Conservation (phyloP, 441 rosid genomes). For the Raphanus hybrid region DNA sequence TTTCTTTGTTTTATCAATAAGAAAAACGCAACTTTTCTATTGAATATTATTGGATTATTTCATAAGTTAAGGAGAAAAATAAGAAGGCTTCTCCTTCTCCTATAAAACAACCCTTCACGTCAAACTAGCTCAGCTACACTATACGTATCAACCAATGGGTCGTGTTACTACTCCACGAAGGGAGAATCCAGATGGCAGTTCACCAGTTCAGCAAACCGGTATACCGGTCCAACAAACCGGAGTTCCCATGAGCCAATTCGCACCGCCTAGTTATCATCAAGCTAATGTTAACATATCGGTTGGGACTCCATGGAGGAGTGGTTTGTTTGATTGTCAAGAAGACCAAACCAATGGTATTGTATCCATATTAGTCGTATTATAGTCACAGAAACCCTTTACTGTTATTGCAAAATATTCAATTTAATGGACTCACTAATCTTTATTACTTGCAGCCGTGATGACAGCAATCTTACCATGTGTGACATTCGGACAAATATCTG, state of each 20-base stretch:
- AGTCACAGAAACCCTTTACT: no score
- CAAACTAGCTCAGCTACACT: slow-evolving; percentile 22
- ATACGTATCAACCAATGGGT: slow-evolving; percentile 35
- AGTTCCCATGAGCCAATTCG: slow-evolving; percentile 27
- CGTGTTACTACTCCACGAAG: slow-evolving; percentile 27
- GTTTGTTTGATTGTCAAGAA: slow-evolving; percentile 49
- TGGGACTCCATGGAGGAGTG: slow-evolving; percentile 49
- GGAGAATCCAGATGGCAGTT: slow-evolving; percentile 25
- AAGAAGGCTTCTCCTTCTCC: slow-evolving; percentile 15
- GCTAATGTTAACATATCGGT: slow-evolving; percentile 38
- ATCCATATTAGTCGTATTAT: no score
- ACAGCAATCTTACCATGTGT: slow-evolving; percentile 50
- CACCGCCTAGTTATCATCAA: slow-evolving; percentile 36
- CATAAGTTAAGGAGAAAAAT: not conserved
- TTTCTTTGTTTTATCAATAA: slow-evolving; percentile 18
- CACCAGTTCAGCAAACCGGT: slow-evolving; percentile 27
- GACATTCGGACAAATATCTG: slow-evolving; percentile 56
- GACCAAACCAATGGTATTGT: slow-evolving; percentile 47
- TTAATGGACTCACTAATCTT: slow-evolving; percentile 1
- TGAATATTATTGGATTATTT: not conserved
- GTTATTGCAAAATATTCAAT: not conserved
- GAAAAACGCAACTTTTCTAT: slow-evolving; percentile 14
- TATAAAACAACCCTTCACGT: slow-evolving; percentile 26
- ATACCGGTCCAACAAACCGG: slow-evolving; percentile 32
- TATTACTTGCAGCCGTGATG: slow-evolving; percentile 43